phyloP scores from a whole-genome alignment of 768 basidiomycete genomes.

The Antrodiella citrinella region DNA sequence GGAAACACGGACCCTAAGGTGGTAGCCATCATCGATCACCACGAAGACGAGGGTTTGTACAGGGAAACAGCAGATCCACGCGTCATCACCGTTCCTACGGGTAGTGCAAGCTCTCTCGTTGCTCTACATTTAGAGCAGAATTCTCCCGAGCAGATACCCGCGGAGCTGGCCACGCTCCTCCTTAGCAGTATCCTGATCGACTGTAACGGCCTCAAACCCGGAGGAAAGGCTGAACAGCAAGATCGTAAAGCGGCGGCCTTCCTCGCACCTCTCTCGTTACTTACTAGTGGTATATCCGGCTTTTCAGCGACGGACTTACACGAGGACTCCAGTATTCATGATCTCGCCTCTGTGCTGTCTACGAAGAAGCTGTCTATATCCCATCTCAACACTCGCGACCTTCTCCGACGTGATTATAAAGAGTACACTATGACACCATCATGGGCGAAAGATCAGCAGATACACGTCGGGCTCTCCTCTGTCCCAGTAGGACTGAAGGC shows the following conservation, averaged over 20 bases:
- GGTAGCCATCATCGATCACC: conserved; percentile 82
- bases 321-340: conserved; percentile 35
- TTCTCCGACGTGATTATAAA: conserved; percentile 94
- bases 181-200: conserved; percentile 81
- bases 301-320: conserved; percentile 24
- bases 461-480: conserved; percentile 73
- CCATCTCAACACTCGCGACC: conserved; percentile 60
- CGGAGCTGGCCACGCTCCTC: conserved; percentile 70
- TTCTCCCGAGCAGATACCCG: conserved; percentile 30
- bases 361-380: conserved; percentile 61
- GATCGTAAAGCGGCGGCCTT: conserved; percentile 60
- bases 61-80: conserved; percentile 56
- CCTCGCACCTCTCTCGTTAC: conserved; percentile 53
- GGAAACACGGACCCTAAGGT: conserved; percentile 44
- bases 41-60: conserved; percentile 75
- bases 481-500: conserved; percentile 62
- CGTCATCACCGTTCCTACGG: conserved; percentile 52
- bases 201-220: conserved; percentile 68
- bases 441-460: conserved; percentile 28
- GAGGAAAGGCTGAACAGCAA: conserved; percentile 63
- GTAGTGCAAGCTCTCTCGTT: conserved; percentile 73
- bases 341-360: conserved; percentile 39
- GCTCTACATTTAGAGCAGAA: conserved; percentile 28
- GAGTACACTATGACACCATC: conserved; percentile 55
- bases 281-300: conserved; percentile 13